Percentiles rank a stretch among this genome's conserved stretches.
Evolutionary conservation across 306 rosid genomes (phyloP).

Genomic region (Rosa chinensis): DNA sequence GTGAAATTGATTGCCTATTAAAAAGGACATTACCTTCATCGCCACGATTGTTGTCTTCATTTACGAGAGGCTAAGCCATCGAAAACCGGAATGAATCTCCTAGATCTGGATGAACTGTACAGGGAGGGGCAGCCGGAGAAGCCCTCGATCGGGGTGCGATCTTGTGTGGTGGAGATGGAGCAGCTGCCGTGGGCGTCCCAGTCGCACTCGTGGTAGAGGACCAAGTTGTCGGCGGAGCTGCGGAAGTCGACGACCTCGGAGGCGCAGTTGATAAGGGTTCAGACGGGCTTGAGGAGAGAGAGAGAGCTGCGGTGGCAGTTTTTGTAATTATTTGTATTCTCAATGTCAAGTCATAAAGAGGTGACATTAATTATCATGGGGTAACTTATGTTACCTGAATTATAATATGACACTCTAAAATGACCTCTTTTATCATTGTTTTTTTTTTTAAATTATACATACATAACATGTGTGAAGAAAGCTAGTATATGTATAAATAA

Average conservation of each 20-base stretch:
- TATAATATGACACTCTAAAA: no score
- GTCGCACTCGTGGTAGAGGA: constrained; percentile 65
- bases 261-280: constrained; percentile 29
- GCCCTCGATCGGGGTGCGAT: constrained; percentile 41
- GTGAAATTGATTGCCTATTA: neutral
- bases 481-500: no score
- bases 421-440: no score
- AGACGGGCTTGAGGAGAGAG: no score
- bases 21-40: constrained; percentile 68
- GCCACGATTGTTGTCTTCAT: constrained; percentile 98
- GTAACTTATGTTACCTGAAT: no score
- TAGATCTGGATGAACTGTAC: constrained; percentile 44
- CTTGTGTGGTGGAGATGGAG: constrained; percentile 45
- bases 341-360: no score
- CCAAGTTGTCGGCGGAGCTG: constrained; percentile 54
- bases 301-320: no score
- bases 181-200: constrained; percentile 56
- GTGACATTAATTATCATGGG: no score
- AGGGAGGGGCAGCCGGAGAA: constrained; percentile 66
- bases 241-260: constrained; percentile 53
- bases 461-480: no score
- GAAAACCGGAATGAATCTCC: constrained; percentile 28
- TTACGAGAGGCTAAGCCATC: constrained; percentile 95
- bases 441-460: no score
- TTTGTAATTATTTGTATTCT: no score